Percentiles rank a stretch among this genome's conserved stretches.
phyloP scores from a whole-genome alignment of 1,139 yeast species.

The Saccharomyces uvarum region DNA sequence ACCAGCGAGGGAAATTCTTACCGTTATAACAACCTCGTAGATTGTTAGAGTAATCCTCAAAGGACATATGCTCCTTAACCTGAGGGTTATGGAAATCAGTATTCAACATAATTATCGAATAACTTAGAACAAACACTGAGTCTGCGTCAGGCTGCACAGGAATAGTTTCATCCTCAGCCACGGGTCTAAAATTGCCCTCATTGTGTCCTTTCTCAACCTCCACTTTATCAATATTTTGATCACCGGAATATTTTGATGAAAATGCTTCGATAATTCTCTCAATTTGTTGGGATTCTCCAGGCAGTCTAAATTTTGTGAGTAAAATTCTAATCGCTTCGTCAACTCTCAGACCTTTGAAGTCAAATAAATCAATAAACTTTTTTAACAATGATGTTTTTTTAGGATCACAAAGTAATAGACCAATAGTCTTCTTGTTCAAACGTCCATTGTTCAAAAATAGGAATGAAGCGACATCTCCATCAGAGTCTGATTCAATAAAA shows the following conservation, averaged over 20 bases:
- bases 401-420: constrained; percentile 77
- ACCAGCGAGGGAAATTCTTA: constrained; percentile 77
- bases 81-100: constrained; percentile 73
- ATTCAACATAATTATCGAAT: constrained; percentile 65
- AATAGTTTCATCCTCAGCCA: constrained; percentile 6
- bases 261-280: constrained; percentile 82
- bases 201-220: not conserved
- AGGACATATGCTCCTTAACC: constrained; percentile 75
- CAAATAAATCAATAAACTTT: constrained; percentile 60
- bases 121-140: constrained; percentile 61
- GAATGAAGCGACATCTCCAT: constrained; percentile 61
- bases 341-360: constrained; percentile 66
- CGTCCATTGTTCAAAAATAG: constrained; percentile 70
- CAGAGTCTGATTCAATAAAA: constrained; percentile 51
- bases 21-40: constrained; percentile 67
- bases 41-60: constrained; percentile 70
- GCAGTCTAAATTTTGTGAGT: constrained; percentile 78
- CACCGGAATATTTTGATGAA: constrained; percentile 65
- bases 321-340: constrained; percentile 85
- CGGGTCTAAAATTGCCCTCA: not conserved
- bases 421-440: constrained; percentile 75
- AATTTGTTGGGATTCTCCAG: constrained; percentile 94
- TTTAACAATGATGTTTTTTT: constrained; percentile 51
- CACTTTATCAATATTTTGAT: constrained; percentile 38
- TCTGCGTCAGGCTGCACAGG: constrained; percentile 62